These are phyloP conservation scores for Stephania cephalantha DNA, from an alignment of 164 flowering plant genomes.

Conservation along the genomic window DNA sequence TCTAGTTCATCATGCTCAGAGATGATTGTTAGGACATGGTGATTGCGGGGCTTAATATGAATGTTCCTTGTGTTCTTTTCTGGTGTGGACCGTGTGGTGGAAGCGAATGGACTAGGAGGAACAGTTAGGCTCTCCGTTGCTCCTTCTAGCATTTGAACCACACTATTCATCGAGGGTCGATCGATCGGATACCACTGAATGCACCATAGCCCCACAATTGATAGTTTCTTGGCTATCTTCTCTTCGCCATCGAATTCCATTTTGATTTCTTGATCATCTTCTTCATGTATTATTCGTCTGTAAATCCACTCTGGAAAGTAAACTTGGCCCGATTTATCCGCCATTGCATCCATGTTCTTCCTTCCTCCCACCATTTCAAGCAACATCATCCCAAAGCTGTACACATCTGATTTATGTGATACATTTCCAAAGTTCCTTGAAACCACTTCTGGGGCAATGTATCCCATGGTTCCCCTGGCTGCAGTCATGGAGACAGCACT, in stretches of 20 bases:
- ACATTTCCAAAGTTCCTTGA: conserved; percentile 6
- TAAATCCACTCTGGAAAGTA: conserved; percentile 5
- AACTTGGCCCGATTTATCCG: neutral
- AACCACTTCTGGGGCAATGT: conserved; percentile 4
- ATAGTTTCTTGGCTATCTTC: neutral
- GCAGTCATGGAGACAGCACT: neutral
- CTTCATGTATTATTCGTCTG: neutral
- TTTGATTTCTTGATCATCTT: neutral
- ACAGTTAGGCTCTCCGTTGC: neutral
- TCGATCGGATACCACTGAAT: neutral
- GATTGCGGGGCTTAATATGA: neutral
- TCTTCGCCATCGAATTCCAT: neutral
- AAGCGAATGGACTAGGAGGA: conserved; percentile 4
- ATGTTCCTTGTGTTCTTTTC: neutral
- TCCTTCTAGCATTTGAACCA: conserved; percentile 4
- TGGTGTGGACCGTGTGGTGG: neutral
- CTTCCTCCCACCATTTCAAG: conserved; percentile 5
- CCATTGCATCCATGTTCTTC: neutral
- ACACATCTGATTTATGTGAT: conserved; percentile 1
- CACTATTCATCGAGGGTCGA: conserved; percentile 3
- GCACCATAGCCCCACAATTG: neutral
- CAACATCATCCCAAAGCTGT: conserved; percentile 4
- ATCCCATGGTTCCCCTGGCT: conserved; percentile 1
- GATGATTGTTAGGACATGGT: neutral
- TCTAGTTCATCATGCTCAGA: neutral